Conservation (phyloP, 805 yeast genomes). For the Jamesozyma lodderae region DNA sequence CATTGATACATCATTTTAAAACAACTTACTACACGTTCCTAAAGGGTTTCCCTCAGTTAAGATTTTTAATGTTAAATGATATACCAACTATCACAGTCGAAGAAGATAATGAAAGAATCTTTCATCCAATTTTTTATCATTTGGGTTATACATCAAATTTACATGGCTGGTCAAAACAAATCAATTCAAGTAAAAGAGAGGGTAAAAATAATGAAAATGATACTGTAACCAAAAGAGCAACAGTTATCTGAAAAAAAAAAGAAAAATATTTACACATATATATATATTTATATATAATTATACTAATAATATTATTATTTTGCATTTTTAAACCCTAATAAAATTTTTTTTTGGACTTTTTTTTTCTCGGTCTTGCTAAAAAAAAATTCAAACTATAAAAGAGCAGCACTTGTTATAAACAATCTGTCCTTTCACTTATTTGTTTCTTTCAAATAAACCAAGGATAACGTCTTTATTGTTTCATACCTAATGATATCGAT, state of each 20-base stretch:
- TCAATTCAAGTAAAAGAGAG: slow-evolving; percentile 4
- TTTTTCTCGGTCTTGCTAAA: background rate
- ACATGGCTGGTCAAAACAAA: slow-evolving; percentile 22
- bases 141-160: slow-evolving; percentile 28
- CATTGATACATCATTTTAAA: slow-evolving; percentile 32
- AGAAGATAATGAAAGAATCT: slow-evolving; percentile 22
- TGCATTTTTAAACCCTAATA: no score
- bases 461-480: background rate
- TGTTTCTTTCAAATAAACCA: background rate
- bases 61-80: slow-evolving; percentile 34
- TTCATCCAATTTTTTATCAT: slow-evolving; percentile 32
- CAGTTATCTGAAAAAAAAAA: slow-evolving; percentile 9
- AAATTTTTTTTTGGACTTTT: no score
- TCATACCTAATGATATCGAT: no score
- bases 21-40: slow-evolving; percentile 31
- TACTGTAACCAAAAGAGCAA: slow-evolving; percentile 17
- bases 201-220: slow-evolving; percentile 10
- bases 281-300: background rate
- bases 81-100: slow-evolving; percentile 30
- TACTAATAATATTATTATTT: no score
- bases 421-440: background rate
- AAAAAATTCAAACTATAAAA: no score
- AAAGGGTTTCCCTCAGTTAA: slow-evolving; percentile 26
- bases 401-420: no score
- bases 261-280: no score